A percentile compares a stretch with the other conserved stretches of the same genome.
These are phyloP conservation scores for Cryptosporidium bovis DNA, from an alignment of 169 alveolate species.

Conservation along the genomic window DNA sequence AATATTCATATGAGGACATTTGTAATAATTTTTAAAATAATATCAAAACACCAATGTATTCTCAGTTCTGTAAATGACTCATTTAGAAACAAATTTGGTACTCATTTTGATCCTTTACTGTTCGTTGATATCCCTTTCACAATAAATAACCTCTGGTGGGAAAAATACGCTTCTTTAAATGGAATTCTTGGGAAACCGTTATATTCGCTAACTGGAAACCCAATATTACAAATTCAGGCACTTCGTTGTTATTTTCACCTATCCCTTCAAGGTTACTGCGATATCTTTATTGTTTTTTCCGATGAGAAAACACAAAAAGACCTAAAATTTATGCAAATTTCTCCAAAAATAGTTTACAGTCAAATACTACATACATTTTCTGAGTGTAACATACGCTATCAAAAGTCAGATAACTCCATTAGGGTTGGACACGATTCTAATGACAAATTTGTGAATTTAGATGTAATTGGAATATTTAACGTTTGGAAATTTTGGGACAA, in stretches of 20 bases:
- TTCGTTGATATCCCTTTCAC: slow-evolving; percentile 34
- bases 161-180: slow-evolving; percentile 15
- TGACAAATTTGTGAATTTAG: neutral
- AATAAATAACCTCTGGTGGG: slow-evolving; percentile 43
- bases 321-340: slow-evolving; percentile 12
- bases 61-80: neutral
- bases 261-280: slow-evolving; percentile 52
- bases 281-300: neutral
- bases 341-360: slow-evolving; percentile 30
- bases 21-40: slow-evolving; percentile 16
- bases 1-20: neutral
- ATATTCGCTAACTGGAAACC: neutral
- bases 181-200: slow-evolving; percentile 39
- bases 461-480: slow-evolving; percentile 33
- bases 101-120: slow-evolving; percentile 29
- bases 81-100: slow-evolving; percentile 21
- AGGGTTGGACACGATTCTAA: neutral
- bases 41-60: slow-evolving; percentile 40
- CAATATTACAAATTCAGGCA: slow-evolving; percentile 20
- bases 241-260: slow-evolving; percentile 34
- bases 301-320: neutral
- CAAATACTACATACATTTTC: slow-evolving; percentile 1
- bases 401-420: neutral
- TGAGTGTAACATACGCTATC: slow-evolving; percentile 26
- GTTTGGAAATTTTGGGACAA: slow-evolving; percentile 6